Conservation (phyloP, 78 protist species). For the Dictyostelium purpureum region DNA sequence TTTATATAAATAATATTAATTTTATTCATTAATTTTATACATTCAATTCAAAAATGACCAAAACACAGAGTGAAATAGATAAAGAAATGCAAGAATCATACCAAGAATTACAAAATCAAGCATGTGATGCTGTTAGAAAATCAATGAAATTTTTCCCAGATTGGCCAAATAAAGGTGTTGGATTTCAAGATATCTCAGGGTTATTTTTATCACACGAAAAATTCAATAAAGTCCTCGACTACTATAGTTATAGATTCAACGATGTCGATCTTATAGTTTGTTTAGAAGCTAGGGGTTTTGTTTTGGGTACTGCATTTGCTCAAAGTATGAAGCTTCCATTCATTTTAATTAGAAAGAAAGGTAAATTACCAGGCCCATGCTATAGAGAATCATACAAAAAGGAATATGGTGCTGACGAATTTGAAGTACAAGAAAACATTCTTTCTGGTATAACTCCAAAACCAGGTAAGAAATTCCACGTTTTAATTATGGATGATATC, state of each 20-base stretch:
- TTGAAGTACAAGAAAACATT: conserved; percentile 45
- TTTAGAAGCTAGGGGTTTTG: conserved; percentile 64
- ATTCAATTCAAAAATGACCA: not conserved
- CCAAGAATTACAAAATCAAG: conserved; percentile 20
- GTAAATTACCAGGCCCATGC: conserved; percentile 44
- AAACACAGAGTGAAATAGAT: not conserved
- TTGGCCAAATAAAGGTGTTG: conserved; percentile 58
- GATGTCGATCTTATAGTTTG: conserved; percentile 49
- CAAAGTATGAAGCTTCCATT: conserved; percentile 11
- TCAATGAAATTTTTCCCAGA: not conserved
- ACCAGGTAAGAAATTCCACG: not conserved
- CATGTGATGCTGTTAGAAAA: not conserved
- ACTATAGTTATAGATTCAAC: conserved; percentile 58
- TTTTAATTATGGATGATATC: conserved; percentile 54
- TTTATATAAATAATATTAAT: no score
- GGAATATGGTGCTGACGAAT: conserved; percentile 53
- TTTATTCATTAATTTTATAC: no score
- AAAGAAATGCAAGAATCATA: conserved; percentile 9
- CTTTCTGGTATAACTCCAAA: not conserved
- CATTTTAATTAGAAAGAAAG: conserved; percentile 45
- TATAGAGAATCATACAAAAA: conserved; percentile 20
- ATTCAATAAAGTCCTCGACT: conserved; percentile 1
- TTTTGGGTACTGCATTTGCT: conserved; percentile 36
- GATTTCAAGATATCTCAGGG: conserved; percentile 44
- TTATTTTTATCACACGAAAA: conserved; percentile 27